Percentiles rank a stretch among this genome's conserved stretches.
Conservation (phyloP, 2,329 filamentous ascomycete genomes). For the Epichloe uncinata region DNA sequence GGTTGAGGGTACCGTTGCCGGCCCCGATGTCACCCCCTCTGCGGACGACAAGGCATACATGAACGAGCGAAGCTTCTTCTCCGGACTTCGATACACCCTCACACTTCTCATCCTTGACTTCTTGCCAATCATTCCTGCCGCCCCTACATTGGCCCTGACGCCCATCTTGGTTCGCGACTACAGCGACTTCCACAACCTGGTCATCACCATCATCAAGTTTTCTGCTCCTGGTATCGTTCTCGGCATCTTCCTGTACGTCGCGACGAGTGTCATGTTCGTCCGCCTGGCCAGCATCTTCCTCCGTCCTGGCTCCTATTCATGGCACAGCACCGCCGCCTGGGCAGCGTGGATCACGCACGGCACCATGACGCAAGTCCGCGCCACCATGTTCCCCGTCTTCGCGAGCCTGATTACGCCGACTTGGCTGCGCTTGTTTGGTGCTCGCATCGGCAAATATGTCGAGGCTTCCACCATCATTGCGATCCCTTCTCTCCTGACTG, state of each 20-base stretch:
- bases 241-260: conserved; percentile 5
- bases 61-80: neutral
- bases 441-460: conserved; percentile 9
- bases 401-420: conserved; percentile 11
- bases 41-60: conserved; percentile 1
- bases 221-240: conserved; percentile 5
- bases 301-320: conserved; percentile 9
- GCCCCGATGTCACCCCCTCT: neutral
- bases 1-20: conserved; percentile 7
- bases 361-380: conserved; percentile 7
- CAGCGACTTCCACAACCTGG: conserved; percentile 5
- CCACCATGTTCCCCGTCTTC: conserved; percentile 8
- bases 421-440: conserved; percentile 10
- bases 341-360: conserved; percentile 10
- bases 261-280: conserved; percentile 1
- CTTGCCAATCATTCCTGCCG: conserved; percentile 4
- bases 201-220: conserved; percentile 3
- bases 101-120: conserved; percentile 7
- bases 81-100: conserved; percentile 6
- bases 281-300: conserved; percentile 7
- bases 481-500: conserved; percentile 9
- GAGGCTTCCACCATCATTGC: conserved; percentile 10
- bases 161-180: conserved; percentile 7
- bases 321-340: conserved; percentile 10
- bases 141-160: conserved; percentile 6